A percentile compares a stretch with the other conserved stretches of the same genome.
These are phyloP conservation scores for Thielaviopsis euricoi DNA, from an alignment of 2,329 filamentous ascomycete genomes.

Conservation along the genomic window DNA sequence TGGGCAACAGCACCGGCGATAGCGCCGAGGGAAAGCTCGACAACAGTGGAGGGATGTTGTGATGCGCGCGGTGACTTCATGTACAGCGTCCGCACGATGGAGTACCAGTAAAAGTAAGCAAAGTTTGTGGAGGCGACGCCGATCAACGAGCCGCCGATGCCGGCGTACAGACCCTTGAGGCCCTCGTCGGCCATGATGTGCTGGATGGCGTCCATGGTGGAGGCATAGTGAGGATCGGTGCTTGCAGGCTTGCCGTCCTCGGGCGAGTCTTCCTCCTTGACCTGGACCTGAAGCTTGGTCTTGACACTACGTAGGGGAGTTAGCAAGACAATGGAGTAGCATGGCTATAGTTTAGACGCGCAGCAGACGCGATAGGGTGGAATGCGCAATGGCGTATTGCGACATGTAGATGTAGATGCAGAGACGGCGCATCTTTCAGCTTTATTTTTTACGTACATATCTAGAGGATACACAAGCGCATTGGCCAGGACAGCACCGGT, in stretches of 20 bases:
- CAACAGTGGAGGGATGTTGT: constrained; percentile 53
- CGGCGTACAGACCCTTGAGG: constrained; percentile 66
- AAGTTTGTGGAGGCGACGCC: constrained; percentile 97
- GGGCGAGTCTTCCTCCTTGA: constrained; percentile 27
- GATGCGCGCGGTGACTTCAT: constrained; percentile 37
- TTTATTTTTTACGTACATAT: constrained; percentile 56
- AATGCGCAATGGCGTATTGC: not conserved
- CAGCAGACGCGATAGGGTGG: no score
- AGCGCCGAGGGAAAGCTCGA: constrained; percentile 74
- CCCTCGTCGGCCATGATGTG: constrained; percentile 76
- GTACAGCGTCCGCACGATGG: constrained; percentile 69
- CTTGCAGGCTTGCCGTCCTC: constrained; percentile 26
- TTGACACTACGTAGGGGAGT: constrained; percentile 57
- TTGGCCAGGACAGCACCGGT: constrained; percentile 90
- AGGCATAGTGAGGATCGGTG: constrained; percentile 60
- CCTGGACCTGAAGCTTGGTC: constrained; percentile 87
- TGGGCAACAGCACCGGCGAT: constrained; percentile 81
- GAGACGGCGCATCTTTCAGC: not conserved
- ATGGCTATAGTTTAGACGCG: not conserved
- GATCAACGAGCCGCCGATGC: constrained; percentile 70
- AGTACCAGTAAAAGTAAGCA: constrained; percentile 99
- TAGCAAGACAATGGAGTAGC: not conserved
- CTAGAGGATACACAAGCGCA: constrained; percentile 85
- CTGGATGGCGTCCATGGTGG: constrained; percentile 72
- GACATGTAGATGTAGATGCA: not conserved